A percentile compares a stretch with the other conserved stretches of the same genome.
Evolutionary conservation across 495 filamentous ascomycete species (phyloP).

Genomic region (Xylaria nigripes): DNA sequence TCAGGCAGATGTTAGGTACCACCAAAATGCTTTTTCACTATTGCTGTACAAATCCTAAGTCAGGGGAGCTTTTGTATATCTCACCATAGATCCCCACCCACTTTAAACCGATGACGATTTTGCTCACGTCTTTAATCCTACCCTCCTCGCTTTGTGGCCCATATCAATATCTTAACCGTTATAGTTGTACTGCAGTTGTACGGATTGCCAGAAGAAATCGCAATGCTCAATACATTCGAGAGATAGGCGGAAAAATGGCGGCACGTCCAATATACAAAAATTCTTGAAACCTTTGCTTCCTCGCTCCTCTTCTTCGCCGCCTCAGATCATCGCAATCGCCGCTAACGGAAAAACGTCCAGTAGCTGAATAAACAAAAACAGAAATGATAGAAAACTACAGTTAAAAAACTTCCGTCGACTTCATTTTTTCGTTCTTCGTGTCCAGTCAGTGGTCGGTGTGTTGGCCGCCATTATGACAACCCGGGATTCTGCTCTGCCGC

Average conservation of each 20-base stretch:
- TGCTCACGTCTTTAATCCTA: neutral
- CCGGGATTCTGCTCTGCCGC: conserved; percentile 5
- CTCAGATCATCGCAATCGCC: neutral
- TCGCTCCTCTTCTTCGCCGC: neutral
- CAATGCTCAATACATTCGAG: conserved; percentile 3
- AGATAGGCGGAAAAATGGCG: neutral
- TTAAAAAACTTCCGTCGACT: conserved; percentile 9
- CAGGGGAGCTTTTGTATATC: conserved; percentile 3
- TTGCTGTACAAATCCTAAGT: conserved; percentile 6
- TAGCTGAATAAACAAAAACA: neutral
- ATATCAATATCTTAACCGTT: neutral
- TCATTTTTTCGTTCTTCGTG: conserved; percentile 14
- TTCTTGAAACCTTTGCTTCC: neutral
- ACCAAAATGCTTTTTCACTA: conserved; percentile 13
- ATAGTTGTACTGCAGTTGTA: neutral
- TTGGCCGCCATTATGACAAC: conserved; percentile 3
- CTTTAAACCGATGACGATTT: neutral
- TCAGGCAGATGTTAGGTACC: neutral
- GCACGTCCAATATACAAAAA: conserved; percentile 7
- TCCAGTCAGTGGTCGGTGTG: neutral
- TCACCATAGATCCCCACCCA: neutral
- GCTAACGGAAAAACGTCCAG: neutral
- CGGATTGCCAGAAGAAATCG: conserved; percentile 1
- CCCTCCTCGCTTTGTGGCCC: neutral
- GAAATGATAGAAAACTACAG: neutral